phyloP scores from a whole-genome alignment of 345 rosid genomes.

The Syzygium aromaticum region DNA sequence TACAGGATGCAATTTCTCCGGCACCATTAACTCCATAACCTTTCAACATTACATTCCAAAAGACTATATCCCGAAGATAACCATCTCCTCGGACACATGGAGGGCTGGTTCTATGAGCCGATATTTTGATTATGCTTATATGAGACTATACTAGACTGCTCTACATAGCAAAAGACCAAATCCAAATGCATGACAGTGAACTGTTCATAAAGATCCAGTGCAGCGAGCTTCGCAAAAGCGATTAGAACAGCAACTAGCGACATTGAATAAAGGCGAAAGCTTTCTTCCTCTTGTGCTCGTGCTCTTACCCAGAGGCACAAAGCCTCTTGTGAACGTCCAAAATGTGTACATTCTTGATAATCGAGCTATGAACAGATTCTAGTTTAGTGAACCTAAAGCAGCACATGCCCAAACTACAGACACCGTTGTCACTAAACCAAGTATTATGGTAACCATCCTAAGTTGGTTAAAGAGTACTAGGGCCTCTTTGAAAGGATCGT shows the following conservation, averaged over 20 bases:
- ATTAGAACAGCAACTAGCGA: conserved; percentile 12
- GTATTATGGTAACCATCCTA: conserved; percentile 18
- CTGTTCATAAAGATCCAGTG: conserved; percentile 23
- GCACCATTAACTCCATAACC: too few species aligned
- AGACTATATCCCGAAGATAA: too few species aligned
- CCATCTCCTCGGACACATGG: too few species aligned
- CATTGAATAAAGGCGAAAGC: conserved; percentile 14
- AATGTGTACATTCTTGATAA: conserved; percentile 13
- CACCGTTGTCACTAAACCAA: conserved; percentile 15
- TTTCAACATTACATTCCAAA: too few species aligned
- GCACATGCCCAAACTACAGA: conserved; percentile 10
- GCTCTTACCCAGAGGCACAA: conserved; percentile 13
- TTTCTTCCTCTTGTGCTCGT: conserved; percentile 12
- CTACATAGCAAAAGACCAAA: too few species aligned
- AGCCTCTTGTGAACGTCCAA: conserved; percentile 24
- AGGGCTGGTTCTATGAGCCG: too few species aligned
- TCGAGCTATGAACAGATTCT: conserved; percentile 18
- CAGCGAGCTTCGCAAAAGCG: conserved; percentile 19
- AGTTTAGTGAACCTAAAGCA: conserved; percentile 12
- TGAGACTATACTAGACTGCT: too few species aligned
- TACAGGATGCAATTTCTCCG: too few species aligned
- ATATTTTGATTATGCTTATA: too few species aligned
- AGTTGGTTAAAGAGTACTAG: conserved; percentile 11
- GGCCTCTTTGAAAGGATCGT: conserved; percentile 16
- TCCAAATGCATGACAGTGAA: conserved; percentile 20